Percentiles rank a stretch among this genome's conserved stretches.
Conservation (phyloP, 345 rosid genomes). For the Odontarrhena argentea region DNA sequence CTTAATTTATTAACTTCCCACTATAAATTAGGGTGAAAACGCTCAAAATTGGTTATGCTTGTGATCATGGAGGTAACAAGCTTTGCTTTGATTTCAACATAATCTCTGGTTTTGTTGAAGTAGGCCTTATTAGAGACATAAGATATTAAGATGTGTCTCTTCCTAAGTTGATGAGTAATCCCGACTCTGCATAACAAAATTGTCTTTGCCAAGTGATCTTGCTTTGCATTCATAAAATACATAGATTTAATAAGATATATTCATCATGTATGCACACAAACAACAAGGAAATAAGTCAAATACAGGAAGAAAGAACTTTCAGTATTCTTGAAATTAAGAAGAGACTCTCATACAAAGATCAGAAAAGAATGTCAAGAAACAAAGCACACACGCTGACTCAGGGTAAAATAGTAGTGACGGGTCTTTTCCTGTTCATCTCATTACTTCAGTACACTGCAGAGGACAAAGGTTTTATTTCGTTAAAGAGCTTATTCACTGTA, state of each 20-base stretch:
- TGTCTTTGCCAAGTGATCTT: too few species aligned
- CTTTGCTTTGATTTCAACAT: too few species aligned
- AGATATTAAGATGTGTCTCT: too few species aligned
- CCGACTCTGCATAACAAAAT: too few species aligned
- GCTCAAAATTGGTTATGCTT: too few species aligned
- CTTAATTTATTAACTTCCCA: too few species aligned
- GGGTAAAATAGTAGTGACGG: conserved; percentile 16
- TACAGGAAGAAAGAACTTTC: conserved; percentile 12
- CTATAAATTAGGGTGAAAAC: too few species aligned
- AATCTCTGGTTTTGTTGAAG: too few species aligned
- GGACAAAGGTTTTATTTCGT: conserved; percentile 21
- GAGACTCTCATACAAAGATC: conserved; percentile 21
- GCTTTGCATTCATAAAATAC: conserved; percentile 6
- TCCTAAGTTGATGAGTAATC: too few species aligned
- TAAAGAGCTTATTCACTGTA: conserved; percentile 1
- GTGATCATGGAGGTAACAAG: too few species aligned
- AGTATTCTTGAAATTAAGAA: conserved; percentile 13
- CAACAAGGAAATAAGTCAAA: conserved; percentile 12
- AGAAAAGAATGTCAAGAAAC: conserved; percentile 22
- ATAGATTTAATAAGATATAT: not conserved
- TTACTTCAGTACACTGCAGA: conserved; percentile 74
- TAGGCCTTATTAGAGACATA: too few species aligned
- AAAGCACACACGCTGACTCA: conserved; percentile 27
- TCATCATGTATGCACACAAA: conserved; percentile 31
- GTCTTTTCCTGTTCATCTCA: conserved; percentile 41